Conservation (phyloP, 2,329 filamentous ascomycete species). For the Magnaporthales sp. region DNA sequence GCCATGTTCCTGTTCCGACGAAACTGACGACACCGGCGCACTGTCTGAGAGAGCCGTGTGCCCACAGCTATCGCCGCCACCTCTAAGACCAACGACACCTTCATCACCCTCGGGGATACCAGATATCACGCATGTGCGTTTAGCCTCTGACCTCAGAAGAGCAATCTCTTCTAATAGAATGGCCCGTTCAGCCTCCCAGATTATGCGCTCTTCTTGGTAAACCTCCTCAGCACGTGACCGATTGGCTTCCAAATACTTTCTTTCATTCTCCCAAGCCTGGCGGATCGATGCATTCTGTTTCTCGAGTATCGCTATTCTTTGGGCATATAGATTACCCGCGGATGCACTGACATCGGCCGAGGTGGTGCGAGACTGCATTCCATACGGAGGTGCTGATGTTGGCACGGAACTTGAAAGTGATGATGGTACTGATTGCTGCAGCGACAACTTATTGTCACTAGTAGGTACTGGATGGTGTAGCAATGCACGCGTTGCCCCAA, state of each 20-base stretch:
- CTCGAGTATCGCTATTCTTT: conserved; percentile 29
- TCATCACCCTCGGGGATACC: conserved; percentile 1
- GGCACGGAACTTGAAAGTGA: neutral
- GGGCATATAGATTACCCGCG: conserved; percentile 7
- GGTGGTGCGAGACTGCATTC: conserved; percentile 11
- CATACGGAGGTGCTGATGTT: neutral
- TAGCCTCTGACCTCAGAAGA: conserved; percentile 1
- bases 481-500: neutral
- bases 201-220: conserved; percentile 43
- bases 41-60: neutral
- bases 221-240: conserved; percentile 44
- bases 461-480: conserved; percentile 7
- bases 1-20: neutral
- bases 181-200: conserved; percentile 43
- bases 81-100: neutral
- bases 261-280: conserved; percentile 45
- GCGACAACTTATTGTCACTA: conserved; percentile 3
- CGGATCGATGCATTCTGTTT: conserved; percentile 33
- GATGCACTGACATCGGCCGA: conserved; percentile 17
- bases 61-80: neutral
- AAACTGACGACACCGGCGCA: neutral
- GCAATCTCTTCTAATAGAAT: conserved; percentile 30
- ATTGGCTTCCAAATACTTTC: conserved; percentile 43
- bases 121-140: neutral
- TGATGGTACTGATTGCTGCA: neutral